A percentile compares a stretch with the other conserved stretches of the same genome.
Evolutionary conservation across 306 rosid species (phyloP).

Genomic region (Dryas drummondii): DNA sequence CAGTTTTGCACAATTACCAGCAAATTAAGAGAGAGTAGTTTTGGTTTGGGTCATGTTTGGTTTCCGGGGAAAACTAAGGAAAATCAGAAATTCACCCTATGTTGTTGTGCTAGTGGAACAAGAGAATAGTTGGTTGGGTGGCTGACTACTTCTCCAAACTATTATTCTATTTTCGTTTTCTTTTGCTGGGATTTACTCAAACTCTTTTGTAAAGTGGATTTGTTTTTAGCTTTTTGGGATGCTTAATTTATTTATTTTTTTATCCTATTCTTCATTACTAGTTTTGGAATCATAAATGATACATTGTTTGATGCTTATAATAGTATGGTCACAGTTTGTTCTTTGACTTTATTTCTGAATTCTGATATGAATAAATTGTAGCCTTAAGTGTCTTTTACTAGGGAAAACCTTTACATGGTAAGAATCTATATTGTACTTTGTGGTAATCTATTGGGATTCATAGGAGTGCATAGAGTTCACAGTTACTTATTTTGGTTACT

Average conservation of each 20-base stretch:
- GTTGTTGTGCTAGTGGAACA: neutral
- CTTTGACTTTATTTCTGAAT: neutral
- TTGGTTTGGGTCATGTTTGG: neutral
- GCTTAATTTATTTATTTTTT: neutral
- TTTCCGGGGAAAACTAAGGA: neutral
- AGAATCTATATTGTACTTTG: neutral
- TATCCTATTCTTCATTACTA: neutral
- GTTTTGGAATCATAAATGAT: neutral
- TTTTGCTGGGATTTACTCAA: too few species aligned
- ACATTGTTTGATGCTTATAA: neutral
- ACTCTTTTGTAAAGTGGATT: neutral
- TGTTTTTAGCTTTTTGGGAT: neutral
- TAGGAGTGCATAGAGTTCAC: neutral
- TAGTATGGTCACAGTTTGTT: neutral
- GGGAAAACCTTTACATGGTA: neutral
- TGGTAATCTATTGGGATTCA: neutral
- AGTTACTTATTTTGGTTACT: neutral
- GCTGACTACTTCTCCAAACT: neutral
- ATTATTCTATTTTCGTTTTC: too few species aligned
- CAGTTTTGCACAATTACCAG: neutral
- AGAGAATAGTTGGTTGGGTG: neutral
- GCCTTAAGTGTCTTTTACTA: neutral
- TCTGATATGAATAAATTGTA: too few species aligned
- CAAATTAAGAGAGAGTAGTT: neutral
- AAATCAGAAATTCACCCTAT: neutral